Base-by-base conservation (phyloP, 2,329 filamentous ascomycete species). In the Pseudocercospora macadamiae region DNA sequence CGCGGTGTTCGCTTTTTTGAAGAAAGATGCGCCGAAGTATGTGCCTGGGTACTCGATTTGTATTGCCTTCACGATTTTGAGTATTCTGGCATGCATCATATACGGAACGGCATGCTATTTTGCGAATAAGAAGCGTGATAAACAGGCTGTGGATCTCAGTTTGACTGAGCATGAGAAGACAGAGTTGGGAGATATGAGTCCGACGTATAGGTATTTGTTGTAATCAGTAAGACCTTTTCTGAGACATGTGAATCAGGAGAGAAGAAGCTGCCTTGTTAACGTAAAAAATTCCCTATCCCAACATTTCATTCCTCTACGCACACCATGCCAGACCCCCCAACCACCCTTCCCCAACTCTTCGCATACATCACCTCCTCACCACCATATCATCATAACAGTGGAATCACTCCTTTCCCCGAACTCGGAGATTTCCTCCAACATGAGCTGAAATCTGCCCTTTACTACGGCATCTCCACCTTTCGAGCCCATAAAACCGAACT, bases 31-130 rank as follows among this genome's bases (percentile, higher is more conserved):
- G 1, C 90, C 90, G 0, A 69, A 74, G 19, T 96, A 88, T 74
- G 83, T 78, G 5, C 86, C 82, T 0, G 93, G 92, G 0, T 96
- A 95, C 75, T 83, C 82, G 54, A 91, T 96, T 63, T 89, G 86
- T 69, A 80, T 96, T 4, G 85, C 81, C 0, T 96, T 96, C 68
- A 83, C 88, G 7, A 82, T 84, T 51, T 71, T 96, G 26, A 88
- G 86, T 54, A 85, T 84, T 14, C 65, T 87, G 2, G 80, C 83
- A 9, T 89, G 86, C 66, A 71, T 78, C 14, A 55, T 81, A 0
- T 93, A 93, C 70, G 83, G 82, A 1, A 63, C 81, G 3, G 81
- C 81, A 1, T 86, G 89, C 59, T 75, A 74, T 64, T 71, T 73
- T 61, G 82, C 87, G 72, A 93, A 93, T 71, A 79, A 78, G 66